phyloP scores from a whole-genome alignment of 2,329 filamentous ascomycete species.

The Xylariaceae sp. region DNA sequence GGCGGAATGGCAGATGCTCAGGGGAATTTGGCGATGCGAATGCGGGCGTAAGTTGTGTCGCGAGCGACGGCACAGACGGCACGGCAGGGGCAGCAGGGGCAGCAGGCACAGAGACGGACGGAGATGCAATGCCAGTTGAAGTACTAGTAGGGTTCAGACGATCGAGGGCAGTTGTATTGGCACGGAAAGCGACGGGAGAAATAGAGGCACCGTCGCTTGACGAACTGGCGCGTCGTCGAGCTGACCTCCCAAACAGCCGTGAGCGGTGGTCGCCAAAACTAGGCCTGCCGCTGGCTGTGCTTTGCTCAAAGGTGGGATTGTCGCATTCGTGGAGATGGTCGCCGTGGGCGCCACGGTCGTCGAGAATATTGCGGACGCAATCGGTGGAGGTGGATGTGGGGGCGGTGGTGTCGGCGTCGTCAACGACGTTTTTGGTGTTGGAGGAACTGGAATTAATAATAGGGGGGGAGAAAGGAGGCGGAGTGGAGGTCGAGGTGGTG shows the following conservation, averaged over 20 bases:
- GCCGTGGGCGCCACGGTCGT: constrained; percentile 24
- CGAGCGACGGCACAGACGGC: constrained; percentile 23
- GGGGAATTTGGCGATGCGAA: constrained; percentile 21
- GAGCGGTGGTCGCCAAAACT: constrained; percentile 26
- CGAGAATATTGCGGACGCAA: constrained; percentile 18
- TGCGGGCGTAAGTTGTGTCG: constrained; percentile 23
- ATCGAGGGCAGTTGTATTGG: too few relatives aligned
- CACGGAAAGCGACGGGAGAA: too few relatives aligned
- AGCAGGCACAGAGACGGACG: too few relatives aligned
- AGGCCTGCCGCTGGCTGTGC: constrained; percentile 13
- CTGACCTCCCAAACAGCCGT: constrained; percentile 35
- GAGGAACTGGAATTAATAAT: background rate
- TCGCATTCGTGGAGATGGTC: constrained; percentile 18
- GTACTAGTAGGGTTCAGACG: too few relatives aligned
- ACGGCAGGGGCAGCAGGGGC: too few relatives aligned
- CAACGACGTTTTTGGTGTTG: constrained; percentile 6
- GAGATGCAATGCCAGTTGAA: too few relatives aligned
- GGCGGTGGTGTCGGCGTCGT: background rate
- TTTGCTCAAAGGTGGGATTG: constrained; percentile 10
- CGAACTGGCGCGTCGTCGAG: constrained; percentile 34
- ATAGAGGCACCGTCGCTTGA: too few relatives aligned
- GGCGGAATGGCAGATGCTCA: constrained; percentile 17
- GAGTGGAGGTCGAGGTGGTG: background rate
- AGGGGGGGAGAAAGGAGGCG: constrained; percentile 1
- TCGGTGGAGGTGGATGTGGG: constrained; percentile 1